phyloP scores from a whole-genome alignment of 768 basidiomycete species.

The Hortiboletus flavorubellus region DNA sequence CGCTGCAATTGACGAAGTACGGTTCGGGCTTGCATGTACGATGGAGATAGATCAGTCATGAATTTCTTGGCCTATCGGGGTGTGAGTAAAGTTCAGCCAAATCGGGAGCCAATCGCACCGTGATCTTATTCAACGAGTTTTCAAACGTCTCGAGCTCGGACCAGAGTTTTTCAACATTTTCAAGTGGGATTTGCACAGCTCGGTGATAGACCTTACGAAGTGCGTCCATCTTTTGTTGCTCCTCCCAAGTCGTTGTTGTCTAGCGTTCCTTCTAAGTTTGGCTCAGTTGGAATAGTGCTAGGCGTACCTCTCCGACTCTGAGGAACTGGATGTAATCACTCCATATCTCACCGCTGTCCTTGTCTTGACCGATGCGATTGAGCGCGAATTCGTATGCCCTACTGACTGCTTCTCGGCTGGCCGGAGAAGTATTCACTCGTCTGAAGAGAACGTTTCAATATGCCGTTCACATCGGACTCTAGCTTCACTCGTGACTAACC shows the following conservation, averaged over 20 bases:
- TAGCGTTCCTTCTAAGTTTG: conserved; percentile 21
- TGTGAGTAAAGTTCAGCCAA: conserved; percentile 9
- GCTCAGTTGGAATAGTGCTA: background rate
- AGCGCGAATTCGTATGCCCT: conserved; percentile 94
- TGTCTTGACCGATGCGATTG: conserved; percentile 85
- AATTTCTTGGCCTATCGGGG: conserved; percentile 83
- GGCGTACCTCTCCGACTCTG: conserved; percentile 68
- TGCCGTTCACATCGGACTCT: conserved; percentile 1
- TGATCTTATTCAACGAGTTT: conserved; percentile 82
- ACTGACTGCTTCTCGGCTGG: conserved; percentile 71
- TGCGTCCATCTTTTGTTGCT: conserved; percentile 92
- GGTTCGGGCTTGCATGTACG: conserved; percentile 93
- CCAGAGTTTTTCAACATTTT: conserved; percentile 92
- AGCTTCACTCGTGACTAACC: conserved; percentile 46
- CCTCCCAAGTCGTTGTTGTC: conserved; percentile 89
- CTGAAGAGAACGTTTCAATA: conserved; percentile 35
- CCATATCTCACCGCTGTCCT: conserved; percentile 92
- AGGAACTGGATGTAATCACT: conserved; percentile 91
- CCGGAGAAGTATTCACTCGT: conserved; percentile 64
- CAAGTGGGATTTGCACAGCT: conserved; percentile 91
- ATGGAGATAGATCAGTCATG: conserved; percentile 86
- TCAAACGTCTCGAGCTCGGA: conserved; percentile 92
- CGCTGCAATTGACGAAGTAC: conserved; percentile 80
- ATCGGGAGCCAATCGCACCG: conserved; percentile 39
- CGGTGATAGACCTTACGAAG: conserved; percentile 90